Evolutionary conservation across 495 filamentous ascomycete genomes (phyloP).

Genomic region (Neurospora sp.): DNA sequence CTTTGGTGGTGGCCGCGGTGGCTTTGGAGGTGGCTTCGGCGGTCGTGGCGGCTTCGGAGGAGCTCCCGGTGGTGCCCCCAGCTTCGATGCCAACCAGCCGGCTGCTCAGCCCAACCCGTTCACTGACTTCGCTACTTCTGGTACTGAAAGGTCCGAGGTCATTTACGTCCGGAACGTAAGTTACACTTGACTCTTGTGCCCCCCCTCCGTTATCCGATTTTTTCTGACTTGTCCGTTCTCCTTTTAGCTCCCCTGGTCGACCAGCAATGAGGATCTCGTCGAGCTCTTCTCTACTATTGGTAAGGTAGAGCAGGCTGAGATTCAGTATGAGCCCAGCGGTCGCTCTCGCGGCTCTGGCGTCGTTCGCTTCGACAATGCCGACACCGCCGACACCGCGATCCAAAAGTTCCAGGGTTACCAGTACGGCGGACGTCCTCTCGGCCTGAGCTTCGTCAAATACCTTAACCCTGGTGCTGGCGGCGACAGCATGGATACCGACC

Average conservation of each 20-base stretch:
- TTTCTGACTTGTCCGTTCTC: slow-evolving; percentile 11
- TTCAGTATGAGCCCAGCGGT: slow-evolving; percentile 94
- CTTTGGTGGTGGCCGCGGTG: slow-evolving; percentile 22
- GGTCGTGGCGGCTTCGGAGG: slow-evolving; percentile 42
- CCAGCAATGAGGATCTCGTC: slow-evolving; percentile 91
- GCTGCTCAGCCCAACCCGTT: slow-evolving; percentile 81
- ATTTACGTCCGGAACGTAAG: slow-evolving; percentile 98
- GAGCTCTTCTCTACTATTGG: slow-evolving; percentile 97
- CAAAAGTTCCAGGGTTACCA: slow-evolving; percentile 96
- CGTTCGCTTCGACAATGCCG: slow-evolving; percentile 74
- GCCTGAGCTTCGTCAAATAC: slow-evolving; percentile 88
- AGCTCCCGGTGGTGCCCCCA: slow-evolving; percentile 24
- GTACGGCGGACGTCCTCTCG: slow-evolving; percentile 90
- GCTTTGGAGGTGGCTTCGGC: slow-evolving; percentile 29
- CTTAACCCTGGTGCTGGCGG: slow-evolving; percentile 47
- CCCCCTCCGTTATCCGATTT: background rate
- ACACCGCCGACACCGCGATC: slow-evolving; percentile 87
- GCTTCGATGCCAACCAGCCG: slow-evolving; percentile 31
- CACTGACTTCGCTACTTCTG: slow-evolving; percentile 85
- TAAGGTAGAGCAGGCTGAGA: slow-evolving; percentile 94
- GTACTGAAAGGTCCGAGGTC: slow-evolving; percentile 67
- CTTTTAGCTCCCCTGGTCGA: slow-evolving; percentile 88
- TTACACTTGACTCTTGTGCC: slow-evolving; percentile 7
- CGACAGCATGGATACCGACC: slow-evolving; percentile 75
- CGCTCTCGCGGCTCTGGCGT: slow-evolving; percentile 93